Evolutionary conservation across 2,329 filamentous ascomycete species (phyloP).

Genomic region (Aspergillus flavus): DNA sequence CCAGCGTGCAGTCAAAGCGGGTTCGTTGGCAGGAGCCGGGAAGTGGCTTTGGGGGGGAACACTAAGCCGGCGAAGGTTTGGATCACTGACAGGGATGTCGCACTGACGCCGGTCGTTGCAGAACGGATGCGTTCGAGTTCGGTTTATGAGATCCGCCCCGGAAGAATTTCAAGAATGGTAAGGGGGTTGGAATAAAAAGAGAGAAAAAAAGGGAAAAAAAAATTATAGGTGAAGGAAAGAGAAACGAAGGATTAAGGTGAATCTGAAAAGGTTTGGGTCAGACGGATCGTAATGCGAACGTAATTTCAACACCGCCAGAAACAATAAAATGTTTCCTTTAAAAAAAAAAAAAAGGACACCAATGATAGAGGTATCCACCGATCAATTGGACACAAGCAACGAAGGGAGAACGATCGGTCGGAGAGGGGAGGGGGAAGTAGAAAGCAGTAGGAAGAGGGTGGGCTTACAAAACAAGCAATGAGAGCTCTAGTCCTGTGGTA

Average conservation of each 20-base stretch:
- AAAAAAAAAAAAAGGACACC: background rate
- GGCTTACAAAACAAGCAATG: conserved; percentile 1
- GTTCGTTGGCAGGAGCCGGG: conserved; percentile 32
- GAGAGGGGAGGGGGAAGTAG: conserved; percentile 2
- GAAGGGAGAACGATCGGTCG: background rate
- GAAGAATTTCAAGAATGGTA: background rate
- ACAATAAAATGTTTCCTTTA: conserved; percentile 5
- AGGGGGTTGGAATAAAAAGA: background rate
- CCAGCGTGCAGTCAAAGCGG: conserved; percentile 32
- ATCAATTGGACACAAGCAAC: background rate
- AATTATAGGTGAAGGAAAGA: background rate
- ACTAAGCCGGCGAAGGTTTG: conserved; percentile 26
- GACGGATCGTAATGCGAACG: conserved; percentile 1
- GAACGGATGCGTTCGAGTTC: conserved; percentile 9
- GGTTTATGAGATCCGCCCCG: background rate
- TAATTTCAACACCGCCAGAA: conserved; percentile 1
- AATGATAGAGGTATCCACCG: background rate
- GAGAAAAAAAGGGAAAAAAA: background rate
- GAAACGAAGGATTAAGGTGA: background rate
- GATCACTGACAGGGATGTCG: conserved; percentile 39
- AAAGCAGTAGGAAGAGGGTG: background rate
- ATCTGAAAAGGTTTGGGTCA: background rate
- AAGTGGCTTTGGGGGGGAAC: conserved; percentile 28
- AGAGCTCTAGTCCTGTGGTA: background rate
- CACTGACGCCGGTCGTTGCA: conserved; percentile 30